phyloP scores from a whole-genome alignment of 1,284 basidiomycete species.

The Apiotrichum domesticum region DNA sequence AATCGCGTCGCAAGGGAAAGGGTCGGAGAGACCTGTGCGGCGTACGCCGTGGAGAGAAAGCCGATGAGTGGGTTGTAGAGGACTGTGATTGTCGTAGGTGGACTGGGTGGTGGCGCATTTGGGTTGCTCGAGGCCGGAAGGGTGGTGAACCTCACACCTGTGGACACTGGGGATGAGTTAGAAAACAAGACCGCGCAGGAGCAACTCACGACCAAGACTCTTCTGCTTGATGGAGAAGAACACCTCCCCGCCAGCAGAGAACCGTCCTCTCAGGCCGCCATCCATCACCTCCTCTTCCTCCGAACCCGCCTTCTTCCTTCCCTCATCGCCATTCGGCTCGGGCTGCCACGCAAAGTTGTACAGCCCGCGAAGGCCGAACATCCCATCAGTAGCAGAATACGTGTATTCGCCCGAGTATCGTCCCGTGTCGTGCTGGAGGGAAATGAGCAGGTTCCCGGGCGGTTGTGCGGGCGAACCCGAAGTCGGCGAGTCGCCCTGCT shows the following conservation, averaged over 20 bases:
- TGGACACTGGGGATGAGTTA: slow-evolving; percentile 77
- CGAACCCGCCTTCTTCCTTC: slow-evolving; percentile 53
- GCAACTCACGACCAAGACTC: slow-evolving; percentile 74
- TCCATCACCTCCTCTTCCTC: slow-evolving; percentile 87
- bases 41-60: slow-evolving; percentile 84
- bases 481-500: not conserved
- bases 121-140: slow-evolving; percentile 36
- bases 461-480: slow-evolving; percentile 22
- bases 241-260: slow-evolving; percentile 87
- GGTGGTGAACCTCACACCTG: slow-evolving; percentile 78
- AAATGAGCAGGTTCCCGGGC: slow-evolving; percentile 74
- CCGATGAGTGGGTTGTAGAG: slow-evolving; percentile 96
- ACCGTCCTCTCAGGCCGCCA: slow-evolving; percentile 78
- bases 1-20: slow-evolving; percentile 86
- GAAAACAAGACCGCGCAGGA: slow-evolving; percentile 51
- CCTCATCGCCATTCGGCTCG: slow-evolving; percentile 21
- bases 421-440: slow-evolving; percentile 84
- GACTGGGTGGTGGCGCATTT: slow-evolving; percentile 53
- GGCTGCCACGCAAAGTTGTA: slow-evolving; percentile 73
- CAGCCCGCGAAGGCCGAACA: slow-evolving; percentile 84
- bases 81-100: slow-evolving; percentile 89
- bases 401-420: slow-evolving; percentile 91
- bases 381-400: slow-evolving; percentile 86
- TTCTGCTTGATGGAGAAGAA: slow-evolving; percentile 90
- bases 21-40: slow-evolving; percentile 76